Conservation (phyloP, 208 protist genomes). For the Leishmania guyanensis region DNA sequence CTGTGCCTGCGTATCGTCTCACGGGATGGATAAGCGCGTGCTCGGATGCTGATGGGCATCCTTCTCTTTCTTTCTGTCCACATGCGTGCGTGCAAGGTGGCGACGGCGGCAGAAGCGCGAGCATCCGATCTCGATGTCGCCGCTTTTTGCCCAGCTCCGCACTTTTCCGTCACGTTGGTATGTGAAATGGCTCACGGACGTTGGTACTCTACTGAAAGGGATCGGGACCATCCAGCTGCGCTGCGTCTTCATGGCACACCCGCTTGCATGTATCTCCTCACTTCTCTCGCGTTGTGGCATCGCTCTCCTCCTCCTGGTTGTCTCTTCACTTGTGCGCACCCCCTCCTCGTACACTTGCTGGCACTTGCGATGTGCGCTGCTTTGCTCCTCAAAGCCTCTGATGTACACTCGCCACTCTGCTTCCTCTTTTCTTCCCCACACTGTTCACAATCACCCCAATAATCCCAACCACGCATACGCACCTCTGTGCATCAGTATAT, state of each 20-base stretch:
- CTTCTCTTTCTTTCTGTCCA: neutral
- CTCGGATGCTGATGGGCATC: neutral
- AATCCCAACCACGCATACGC: neutral
- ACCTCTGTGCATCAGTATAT: neutral
- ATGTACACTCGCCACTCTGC: neutral
- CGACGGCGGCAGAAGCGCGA: neutral
- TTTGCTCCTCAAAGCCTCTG: neutral
- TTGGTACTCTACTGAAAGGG: neutral
- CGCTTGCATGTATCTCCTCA: neutral
- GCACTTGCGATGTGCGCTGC: neutral
- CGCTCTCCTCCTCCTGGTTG: neutral
- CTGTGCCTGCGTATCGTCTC: neutral
- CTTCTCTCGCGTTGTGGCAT: neutral
- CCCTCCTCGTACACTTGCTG: neutral
- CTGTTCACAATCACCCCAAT: neutral
- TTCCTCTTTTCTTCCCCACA: too few relatives aligned
- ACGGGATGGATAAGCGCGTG: neutral
- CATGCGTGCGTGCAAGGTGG: neutral
- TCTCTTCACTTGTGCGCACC: neutral
- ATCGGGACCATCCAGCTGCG: neutral
- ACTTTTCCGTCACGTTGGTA: neutral
- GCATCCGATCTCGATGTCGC: neutral
- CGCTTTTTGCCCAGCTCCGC: neutral
- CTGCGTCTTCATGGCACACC: neutral
- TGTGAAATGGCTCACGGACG: neutral